Conservation (phyloP, 2,329 filamentous ascomycete species). For the Ceratocystis ficicola region DNA sequence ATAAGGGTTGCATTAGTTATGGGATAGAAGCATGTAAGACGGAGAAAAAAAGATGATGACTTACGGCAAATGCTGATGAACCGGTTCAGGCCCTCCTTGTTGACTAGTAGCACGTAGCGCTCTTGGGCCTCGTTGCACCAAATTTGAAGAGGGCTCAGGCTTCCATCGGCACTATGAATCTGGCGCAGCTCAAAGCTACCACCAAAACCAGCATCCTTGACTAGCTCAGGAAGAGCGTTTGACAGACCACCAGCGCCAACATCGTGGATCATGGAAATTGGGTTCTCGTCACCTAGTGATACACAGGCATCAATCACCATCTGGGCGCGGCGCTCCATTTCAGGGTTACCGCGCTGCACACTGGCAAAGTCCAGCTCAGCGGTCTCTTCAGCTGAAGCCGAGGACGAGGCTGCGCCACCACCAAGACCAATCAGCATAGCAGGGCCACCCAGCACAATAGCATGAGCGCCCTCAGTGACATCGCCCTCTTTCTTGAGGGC, state of each 20-base stretch:
- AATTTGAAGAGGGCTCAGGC: slow-evolving; percentile 92
- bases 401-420: slow-evolving; percentile 86
- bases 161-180: slow-evolving; percentile 75
- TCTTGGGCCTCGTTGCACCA: slow-evolving; percentile 98
- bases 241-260: slow-evolving; percentile 78
- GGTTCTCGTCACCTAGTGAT: slow-evolving; percentile 69
- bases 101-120: slow-evolving; percentile 83
- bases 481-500: slow-evolving; percentile 71
- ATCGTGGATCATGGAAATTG: slow-evolving; percentile 94
- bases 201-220: slow-evolving; percentile 82
- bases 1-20: slow-evolving; percentile 19
- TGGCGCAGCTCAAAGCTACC: slow-evolving; percentile 91
- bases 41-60: slow-evolving; percentile 25
- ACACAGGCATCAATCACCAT: slow-evolving; percentile 96
- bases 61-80: slow-evolving; percentile 53
- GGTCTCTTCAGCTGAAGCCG: slow-evolving; percentile 73
- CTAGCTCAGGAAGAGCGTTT: slow-evolving; percentile 66
- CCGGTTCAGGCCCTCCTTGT: slow-evolving; percentile 64
- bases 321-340: slow-evolving; percentile 88
- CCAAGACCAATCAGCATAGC: slow-evolving; percentile 89
- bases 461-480: slow-evolving; percentile 76
- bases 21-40: slow-evolving; percentile 2
- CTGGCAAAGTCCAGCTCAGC: slow-evolving; percentile 93
- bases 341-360: slow-evolving; percentile 92
- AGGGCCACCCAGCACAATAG: slow-evolving; percentile 86